These are phyloP conservation scores for Kokia cookei DNA, from an alignment of 441 rosid genomes.

Conservation along the genomic window DNA sequence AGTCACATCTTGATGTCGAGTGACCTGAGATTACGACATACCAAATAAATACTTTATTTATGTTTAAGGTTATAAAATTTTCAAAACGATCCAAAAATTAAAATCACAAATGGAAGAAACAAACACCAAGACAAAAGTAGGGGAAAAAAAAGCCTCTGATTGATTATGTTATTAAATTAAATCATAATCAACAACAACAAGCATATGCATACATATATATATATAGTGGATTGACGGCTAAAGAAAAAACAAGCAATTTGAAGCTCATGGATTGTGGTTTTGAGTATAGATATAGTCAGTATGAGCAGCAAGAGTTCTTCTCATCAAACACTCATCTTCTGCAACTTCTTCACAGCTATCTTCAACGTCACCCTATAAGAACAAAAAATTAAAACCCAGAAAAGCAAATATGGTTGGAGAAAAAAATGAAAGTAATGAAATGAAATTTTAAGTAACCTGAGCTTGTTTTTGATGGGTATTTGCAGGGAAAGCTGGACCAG, in stretches of 20 bases:
- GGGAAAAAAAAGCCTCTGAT: background rate
- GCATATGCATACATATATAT: background rate
- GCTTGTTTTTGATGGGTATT: conserved; percentile 7
- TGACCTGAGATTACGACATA: too few species aligned
- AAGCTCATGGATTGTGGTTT: background rate
- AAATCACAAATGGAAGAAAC: too few species aligned
- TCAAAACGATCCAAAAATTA: too few species aligned
- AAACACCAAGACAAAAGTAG: too few species aligned
- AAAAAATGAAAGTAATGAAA: background rate
- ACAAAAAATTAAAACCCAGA: background rate
- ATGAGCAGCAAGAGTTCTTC: background rate
- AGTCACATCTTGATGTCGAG: too few species aligned
- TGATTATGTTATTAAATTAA: background rate
- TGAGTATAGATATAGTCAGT: background rate
- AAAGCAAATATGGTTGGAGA: too few species aligned
- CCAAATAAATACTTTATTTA: too few species aligned
- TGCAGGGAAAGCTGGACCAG: conserved; percentile 17
- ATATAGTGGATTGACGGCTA: background rate
- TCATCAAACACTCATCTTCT: background rate
- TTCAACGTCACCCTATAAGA: background rate
- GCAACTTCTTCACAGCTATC: background rate
- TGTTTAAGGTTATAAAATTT: too few species aligned
- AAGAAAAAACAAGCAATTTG: background rate
- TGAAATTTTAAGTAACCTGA: conserved; percentile 13
- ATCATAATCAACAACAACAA: background rate